Conservation (phyloP, 2,329 filamentous ascomycete species). For the Dryadomyces quercus-mongolicae region DNA sequence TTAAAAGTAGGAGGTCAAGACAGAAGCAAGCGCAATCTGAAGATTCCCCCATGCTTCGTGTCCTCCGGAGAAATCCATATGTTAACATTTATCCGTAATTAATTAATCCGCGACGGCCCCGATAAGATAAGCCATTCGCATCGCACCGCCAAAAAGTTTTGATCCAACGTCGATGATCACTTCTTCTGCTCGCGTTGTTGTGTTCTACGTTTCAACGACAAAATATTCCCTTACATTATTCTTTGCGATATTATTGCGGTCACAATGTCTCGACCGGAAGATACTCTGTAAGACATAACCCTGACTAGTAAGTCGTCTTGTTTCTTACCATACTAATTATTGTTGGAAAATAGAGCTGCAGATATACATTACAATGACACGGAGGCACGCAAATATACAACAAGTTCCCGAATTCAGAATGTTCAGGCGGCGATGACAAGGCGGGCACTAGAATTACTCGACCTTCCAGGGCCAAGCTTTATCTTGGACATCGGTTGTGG, state of each 20-base stretch:
- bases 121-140: slow-evolving; percentile 2
- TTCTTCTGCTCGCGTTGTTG: not conserved
- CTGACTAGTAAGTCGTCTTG: not conserved
- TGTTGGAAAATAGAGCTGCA: slow-evolving; percentile 51
- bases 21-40: not conserved
- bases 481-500: slow-evolving; percentile 97
- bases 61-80: not conserved
- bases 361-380: slow-evolving; percentile 96
- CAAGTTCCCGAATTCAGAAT: slow-evolving; percentile 85
- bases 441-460: slow-evolving; percentile 82
- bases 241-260: not conserved
- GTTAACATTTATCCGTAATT: not conserved
- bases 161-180: not conserved
- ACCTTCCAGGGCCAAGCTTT: slow-evolving; percentile 65
- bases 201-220: not conserved
- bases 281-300: slow-evolving; percentile 58
- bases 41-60: not conserved
- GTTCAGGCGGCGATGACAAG: slow-evolving; percentile 94
- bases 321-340: slow-evolving; percentile 4
- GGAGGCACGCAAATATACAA: slow-evolving; percentile 96
- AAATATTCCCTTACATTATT: too few relatives aligned
- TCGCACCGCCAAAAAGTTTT: slow-evolving; percentile 8
- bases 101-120: not conserved
- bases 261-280: slow-evolving; percentile 89
- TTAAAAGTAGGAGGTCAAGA: not conserved